A percentile compares a stretch with the other conserved stretches of the same genome.
phyloP scores from a whole-genome alignment of 2,329 filamentous ascomycete species.

The Trichothecium sympodiale region DNA sequence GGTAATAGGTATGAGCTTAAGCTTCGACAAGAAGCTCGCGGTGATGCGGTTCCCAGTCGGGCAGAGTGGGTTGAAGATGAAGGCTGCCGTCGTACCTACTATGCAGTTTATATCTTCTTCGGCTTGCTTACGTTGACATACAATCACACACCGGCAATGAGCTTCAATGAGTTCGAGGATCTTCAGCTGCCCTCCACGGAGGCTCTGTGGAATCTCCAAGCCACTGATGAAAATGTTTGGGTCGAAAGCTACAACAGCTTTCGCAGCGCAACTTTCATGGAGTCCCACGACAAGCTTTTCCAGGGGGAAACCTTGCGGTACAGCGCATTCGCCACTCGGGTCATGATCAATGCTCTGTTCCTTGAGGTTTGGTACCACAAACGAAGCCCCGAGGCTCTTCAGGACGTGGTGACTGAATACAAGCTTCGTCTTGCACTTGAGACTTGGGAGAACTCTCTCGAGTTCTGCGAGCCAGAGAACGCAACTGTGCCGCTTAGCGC shows the following conservation, averaged over 20 bases:
- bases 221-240: constrained; percentile 72
- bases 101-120: constrained; percentile 98
- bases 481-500: constrained; percentile 83
- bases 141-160: constrained; percentile 96
- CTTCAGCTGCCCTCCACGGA: constrained; percentile 88
- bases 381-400: constrained; percentile 91
- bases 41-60: constrained; percentile 62
- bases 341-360: constrained; percentile 98
- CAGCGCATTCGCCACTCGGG: constrained; percentile 91
- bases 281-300: constrained; percentile 91
- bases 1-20: constrained; percentile 95
- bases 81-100: constrained; percentile 91
- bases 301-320: constrained; percentile 84
- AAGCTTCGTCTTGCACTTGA: constrained; percentile 91
- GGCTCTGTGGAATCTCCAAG: constrained; percentile 82
- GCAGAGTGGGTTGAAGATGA: constrained; percentile 96
- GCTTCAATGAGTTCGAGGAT: constrained; percentile 95
- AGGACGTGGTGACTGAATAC: constrained; percentile 96
- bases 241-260: constrained; percentile 63
- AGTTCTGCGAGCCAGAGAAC: constrained; percentile 83
- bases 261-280: constrained; percentile 74
- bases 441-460: constrained; percentile 97
- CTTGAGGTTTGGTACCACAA: constrained; percentile 99
- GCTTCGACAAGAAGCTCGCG: constrained; percentile 79
- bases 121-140: constrained; percentile 89